A percentile compares a stretch with the other conserved stretches of the same genome.
Conservation (phyloP, 2,329 filamentous ascomycete genomes). For the Curvularia spicifera region DNA sequence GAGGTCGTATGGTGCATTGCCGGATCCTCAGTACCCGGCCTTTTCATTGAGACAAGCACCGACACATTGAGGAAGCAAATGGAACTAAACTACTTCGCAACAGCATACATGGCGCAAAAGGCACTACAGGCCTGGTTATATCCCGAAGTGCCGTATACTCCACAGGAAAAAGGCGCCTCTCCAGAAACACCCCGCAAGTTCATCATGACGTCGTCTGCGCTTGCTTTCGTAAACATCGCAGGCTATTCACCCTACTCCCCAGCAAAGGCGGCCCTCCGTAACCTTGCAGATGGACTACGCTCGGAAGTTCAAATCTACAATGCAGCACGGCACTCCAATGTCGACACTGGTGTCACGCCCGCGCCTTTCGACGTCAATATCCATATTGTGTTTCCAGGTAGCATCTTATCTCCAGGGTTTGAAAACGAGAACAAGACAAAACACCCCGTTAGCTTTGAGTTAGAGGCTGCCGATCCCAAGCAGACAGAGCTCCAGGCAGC, state of each 20-base stretch:
- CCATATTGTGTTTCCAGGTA: slow-evolving; percentile 83
- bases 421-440: slow-evolving; percentile 79
- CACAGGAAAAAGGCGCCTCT: slow-evolving; percentile 31
- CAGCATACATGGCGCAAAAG: slow-evolving; percentile 83
- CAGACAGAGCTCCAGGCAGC: slow-evolving; percentile 83
- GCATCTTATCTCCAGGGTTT: slow-evolving; percentile 77
- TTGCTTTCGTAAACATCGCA: slow-evolving; percentile 76
- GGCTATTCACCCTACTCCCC: slow-evolving; percentile 87
- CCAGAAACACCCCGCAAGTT: slow-evolving; percentile 69
- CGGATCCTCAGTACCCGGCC: slow-evolving; percentile 73
- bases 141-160: slow-evolving; percentile 45
- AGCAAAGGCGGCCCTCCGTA: slow-evolving; percentile 82
- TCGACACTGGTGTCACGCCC: slow-evolving; percentile 34
- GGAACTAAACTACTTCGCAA: slow-evolving; percentile 91
- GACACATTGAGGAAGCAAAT: slow-evolving; percentile 75
- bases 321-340: slow-evolving; percentile 57
- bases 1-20: slow-evolving; percentile 94
- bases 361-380: slow-evolving; percentile 73
- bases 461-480: slow-evolving; percentile 83
- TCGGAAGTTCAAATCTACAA: slow-evolving; percentile 90
- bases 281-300: slow-evolving; percentile 79
- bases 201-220: slow-evolving; percentile 81
- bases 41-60: slow-evolving; percentile 77
- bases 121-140: slow-evolving; percentile 76
- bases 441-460: slow-evolving; percentile 75